phyloP scores from a whole-genome alignment of 495 filamentous ascomycete genomes.

The Neurospora tetrasperma region DNA sequence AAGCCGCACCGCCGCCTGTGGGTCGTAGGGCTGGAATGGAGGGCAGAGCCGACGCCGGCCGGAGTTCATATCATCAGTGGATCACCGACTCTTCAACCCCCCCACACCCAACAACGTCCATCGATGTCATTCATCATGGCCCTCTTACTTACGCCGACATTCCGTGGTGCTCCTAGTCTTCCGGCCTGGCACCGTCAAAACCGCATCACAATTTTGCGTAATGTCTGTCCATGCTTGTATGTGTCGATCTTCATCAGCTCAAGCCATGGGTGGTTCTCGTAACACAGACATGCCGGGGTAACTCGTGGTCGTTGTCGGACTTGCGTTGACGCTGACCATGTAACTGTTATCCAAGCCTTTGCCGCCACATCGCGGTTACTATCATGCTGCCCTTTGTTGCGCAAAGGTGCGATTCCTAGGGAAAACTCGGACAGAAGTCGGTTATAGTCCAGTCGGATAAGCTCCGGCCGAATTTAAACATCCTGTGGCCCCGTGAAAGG shows the following conservation, averaged over 20 bases:
- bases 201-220: neutral
- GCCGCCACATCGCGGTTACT: neutral
- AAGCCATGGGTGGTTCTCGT: neutral
- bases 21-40: conserved; percentile 20
- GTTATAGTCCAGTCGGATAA: neutral
- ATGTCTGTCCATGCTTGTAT: neutral
- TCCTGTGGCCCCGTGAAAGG: neutral
- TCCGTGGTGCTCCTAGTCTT: neutral
- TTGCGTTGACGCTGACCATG: neutral
- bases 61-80: neutral
- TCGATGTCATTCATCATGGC: neutral
- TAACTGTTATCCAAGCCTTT: neutral
- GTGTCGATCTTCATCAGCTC: neutral
- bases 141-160: neutral
- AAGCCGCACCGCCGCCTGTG: neutral
- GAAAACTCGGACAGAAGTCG: neutral
- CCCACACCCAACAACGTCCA: neutral
- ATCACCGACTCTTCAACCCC: neutral
- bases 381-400: neutral
- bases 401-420: neutral
- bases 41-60: neutral
- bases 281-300: neutral
- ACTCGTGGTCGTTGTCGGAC: neutral
- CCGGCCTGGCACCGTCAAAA: neutral
- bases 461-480: neutral